A percentile compares a stretch with the other conserved stretches of the same genome.
Evolutionary conservation across 2,329 filamentous ascomycete genomes (phyloP).

Genomic region (Ophiostoma piceae): DNA sequence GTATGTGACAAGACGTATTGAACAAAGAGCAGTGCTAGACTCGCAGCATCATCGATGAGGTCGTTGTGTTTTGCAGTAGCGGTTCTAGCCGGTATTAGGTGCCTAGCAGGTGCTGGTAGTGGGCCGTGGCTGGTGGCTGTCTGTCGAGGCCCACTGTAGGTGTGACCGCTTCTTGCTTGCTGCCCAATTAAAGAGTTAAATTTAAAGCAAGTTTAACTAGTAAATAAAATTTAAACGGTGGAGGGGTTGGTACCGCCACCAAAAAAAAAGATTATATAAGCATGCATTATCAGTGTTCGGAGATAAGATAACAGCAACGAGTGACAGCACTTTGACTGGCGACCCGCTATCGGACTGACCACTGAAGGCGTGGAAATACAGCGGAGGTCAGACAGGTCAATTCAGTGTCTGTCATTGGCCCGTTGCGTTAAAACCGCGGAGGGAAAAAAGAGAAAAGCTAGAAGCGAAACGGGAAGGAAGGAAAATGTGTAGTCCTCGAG

Average conservation of each 20-base stretch:
- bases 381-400: slow-evolving; percentile 11
- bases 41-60: slow-evolving; percentile 3
- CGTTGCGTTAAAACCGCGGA: slow-evolving; percentile 19
- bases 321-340: background rate
- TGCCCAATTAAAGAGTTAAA: slow-evolving; percentile 11
- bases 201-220: background rate
- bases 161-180: slow-evolving; percentile 9
- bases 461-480: slow-evolving; percentile 15
- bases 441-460: slow-evolving; percentile 11
- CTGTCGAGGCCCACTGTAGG: background rate
- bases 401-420: slow-evolving; percentile 18
- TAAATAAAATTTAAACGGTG: slow-evolving; percentile 12
- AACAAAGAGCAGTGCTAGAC: background rate
- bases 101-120: background rate
- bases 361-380: slow-evolving; percentile 18
- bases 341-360: slow-evolving; percentile 8
- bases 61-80: slow-evolving; percentile 11
- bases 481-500: background rate
- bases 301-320: slow-evolving; percentile 17
- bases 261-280: background rate
- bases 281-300: slow-evolving; percentile 10
- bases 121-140: background rate
- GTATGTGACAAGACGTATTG: too few relatives aligned
- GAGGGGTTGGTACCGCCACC: slow-evolving; percentile 15
- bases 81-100: slow-evolving; percentile 10